phyloP scores from a whole-genome alignment of 768 basidiomycete genomes.

The Termitomyces heimii region DNA sequence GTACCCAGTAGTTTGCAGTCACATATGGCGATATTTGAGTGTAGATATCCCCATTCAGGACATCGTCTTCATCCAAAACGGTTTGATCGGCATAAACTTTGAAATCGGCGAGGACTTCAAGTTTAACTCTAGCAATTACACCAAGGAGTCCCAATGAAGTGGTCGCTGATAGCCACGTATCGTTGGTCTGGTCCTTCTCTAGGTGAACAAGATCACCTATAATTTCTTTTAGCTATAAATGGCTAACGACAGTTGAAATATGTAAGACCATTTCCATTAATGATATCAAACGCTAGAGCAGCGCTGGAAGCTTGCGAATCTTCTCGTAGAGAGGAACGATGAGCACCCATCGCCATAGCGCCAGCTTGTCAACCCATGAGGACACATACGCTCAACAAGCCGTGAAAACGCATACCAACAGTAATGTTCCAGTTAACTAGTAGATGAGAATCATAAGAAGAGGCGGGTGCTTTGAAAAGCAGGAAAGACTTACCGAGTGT shows the following conservation, averaged over 20 bases:
- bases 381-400: neutral
- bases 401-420: constrained; percentile 18
- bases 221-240: neutral
- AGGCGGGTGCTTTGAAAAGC: neutral
- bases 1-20: constrained; percentile 33
- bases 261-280: constrained; percentile 26
- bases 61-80: constrained; percentile 23
- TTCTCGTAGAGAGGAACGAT: constrained; percentile 32
- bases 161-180: constrained; percentile 31
- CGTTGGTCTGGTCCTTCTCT: constrained; percentile 21
- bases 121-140: constrained; percentile 26
- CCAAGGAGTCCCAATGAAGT: constrained; percentile 32
- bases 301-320: constrained; percentile 31
- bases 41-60: constrained; percentile 27
- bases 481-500: constrained; percentile 19
- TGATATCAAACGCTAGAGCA: constrained; percentile 28
- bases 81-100: constrained; percentile 32
- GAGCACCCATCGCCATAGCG: constrained; percentile 33
- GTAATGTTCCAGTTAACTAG: constrained; percentile 34
- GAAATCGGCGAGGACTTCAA: constrained; percentile 26
- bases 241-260: neutral
- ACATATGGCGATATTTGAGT: constrained; percentile 28
- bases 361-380: constrained; percentile 18
- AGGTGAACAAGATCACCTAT: constrained; percentile 29
- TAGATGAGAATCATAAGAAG: neutral